Percentiles rank a stretch among this genome's conserved stretches.
Evolutionary conservation across 768 basidiomycete genomes (phyloP).

Genomic region (Lactifluus piperatus): DNA sequence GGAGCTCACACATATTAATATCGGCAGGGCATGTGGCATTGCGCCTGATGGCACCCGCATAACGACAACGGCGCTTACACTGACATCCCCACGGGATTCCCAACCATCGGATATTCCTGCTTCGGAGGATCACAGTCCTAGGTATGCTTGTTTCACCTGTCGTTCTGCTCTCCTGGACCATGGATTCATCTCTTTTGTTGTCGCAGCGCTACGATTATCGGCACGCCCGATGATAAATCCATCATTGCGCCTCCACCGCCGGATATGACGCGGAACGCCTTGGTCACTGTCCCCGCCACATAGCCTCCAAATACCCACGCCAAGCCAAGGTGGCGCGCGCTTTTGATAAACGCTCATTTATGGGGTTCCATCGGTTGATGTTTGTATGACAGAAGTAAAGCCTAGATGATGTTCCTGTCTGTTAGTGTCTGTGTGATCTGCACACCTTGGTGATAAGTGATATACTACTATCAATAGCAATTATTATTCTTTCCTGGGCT

Average conservation of each 20-base stretch:
- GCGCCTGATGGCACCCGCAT: constrained; percentile 28
- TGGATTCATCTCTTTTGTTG: neutral
- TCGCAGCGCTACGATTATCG: constrained; percentile 8
- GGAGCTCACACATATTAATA: neutral
- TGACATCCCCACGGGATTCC: neutral
- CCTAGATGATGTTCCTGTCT: too few species aligned
- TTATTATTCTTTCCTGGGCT: too few species aligned
- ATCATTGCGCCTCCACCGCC: neutral
- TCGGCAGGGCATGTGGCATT: constrained; percentile 24
- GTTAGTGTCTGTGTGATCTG: too few species aligned
- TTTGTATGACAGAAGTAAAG: neutral
- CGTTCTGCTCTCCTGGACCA: neutral
- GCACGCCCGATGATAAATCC: constrained; percentile 11
- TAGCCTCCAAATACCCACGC: neutral
- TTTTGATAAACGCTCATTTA: neutral
- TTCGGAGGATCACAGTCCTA: constrained; percentile 1
- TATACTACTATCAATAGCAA: too few species aligned
- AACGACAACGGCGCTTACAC: neutral
- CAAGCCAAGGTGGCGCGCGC: neutral
- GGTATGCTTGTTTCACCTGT: neutral
- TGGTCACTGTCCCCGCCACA: neutral
- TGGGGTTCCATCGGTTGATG: neutral
- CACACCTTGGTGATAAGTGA: too few species aligned
- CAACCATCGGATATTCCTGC: constrained; percentile 2
- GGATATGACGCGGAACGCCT: neutral